Evolutionary conservation across 2,329 filamentous ascomycete genomes (phyloP).

Genomic region (Penicillium psychrosexuale): DNA sequence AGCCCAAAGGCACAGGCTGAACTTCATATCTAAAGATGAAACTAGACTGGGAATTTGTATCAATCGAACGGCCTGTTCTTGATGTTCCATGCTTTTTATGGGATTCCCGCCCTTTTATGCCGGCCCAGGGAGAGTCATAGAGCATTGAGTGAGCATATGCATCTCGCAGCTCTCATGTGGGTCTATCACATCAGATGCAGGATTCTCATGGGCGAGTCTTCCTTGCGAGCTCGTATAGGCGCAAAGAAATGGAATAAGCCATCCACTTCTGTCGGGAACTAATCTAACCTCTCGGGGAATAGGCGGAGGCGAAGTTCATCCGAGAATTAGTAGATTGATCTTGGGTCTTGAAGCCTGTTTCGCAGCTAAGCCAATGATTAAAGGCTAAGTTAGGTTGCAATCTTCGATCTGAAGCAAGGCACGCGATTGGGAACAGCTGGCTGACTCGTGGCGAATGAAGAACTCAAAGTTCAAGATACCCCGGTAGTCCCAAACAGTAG

Average conservation of each 20-base stretch:
- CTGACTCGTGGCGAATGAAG: background rate
- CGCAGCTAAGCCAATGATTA: background rate
- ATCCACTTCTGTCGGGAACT: background rate
- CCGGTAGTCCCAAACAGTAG: slow-evolving; percentile 8
- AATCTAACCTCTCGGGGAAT: background rate
- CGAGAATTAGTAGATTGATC: slow-evolving; percentile 4
- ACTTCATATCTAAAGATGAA: slow-evolving; percentile 2
- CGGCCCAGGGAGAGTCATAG: background rate
- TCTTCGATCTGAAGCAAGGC: background rate
- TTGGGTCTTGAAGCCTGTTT: slow-evolving; percentile 8
- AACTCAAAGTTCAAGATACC: background rate
- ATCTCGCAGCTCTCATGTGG: background rate
- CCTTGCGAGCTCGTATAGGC: background rate
- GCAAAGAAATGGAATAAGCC: background rate
- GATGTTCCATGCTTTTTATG: background rate
- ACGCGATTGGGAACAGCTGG: background rate
- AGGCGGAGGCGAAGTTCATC: background rate
- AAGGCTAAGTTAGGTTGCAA: background rate
- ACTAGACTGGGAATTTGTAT: background rate
- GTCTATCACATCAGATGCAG: background rate
- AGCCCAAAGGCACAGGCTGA: slow-evolving; percentile 1
- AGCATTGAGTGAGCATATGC: background rate
- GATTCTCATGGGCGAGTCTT: background rate
- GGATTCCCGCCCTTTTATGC: background rate
- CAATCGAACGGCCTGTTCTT: background rate